A percentile compares a stretch with the other conserved stretches of the same genome.
Evolutionary conservation across 352 stramenopile genomes (phyloP).

Genomic region (Phytophthora agathidicida): DNA sequence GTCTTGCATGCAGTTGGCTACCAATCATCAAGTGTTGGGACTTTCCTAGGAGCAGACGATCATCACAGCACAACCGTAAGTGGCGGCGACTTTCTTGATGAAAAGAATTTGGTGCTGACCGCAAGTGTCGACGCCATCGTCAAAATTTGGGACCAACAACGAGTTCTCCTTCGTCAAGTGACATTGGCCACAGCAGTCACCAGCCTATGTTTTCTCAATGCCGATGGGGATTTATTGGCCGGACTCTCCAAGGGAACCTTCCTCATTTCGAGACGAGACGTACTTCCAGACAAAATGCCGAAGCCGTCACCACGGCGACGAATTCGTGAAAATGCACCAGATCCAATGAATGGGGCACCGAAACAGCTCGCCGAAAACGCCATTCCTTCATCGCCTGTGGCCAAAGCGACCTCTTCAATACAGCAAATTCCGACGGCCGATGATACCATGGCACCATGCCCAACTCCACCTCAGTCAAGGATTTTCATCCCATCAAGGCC

Average conservation of each 20-base stretch:
- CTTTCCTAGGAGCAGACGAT: conserved; percentile 40
- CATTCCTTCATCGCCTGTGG: not conserved
- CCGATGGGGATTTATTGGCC: conserved; percentile 59
- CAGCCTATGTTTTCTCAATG: conserved; percentile 75
- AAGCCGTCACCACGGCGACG: conserved; percentile 12
- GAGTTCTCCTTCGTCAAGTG: conserved; percentile 60
- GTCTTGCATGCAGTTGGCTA: conserved; percentile 54
- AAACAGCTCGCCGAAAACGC: not conserved
- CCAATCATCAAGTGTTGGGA: conserved; percentile 37
- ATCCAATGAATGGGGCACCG: conserved; percentile 3
- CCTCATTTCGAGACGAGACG: conserved; percentile 58
- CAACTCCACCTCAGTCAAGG: not conserved
- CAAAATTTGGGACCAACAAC: conserved; percentile 76
- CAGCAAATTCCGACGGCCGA: not conserved
- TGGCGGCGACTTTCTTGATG: conserved; percentile 67
- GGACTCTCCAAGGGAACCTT: conserved; percentile 61
- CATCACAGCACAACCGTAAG: conserved; percentile 69
- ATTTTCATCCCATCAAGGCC: conserved; percentile 3
- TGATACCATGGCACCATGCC: not conserved
- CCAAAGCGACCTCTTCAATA: not conserved
- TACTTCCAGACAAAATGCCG: conserved; percentile 60
- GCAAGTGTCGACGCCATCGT: conserved; percentile 74
- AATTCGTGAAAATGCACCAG: not conserved
- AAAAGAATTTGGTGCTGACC: conserved; percentile 56
- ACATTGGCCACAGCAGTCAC: conserved; percentile 64